These are phyloP conservation scores for Melocanna baccifera DNA, from an alignment of 176 grass and related monocot genomes.

Conservation along the genomic window DNA sequence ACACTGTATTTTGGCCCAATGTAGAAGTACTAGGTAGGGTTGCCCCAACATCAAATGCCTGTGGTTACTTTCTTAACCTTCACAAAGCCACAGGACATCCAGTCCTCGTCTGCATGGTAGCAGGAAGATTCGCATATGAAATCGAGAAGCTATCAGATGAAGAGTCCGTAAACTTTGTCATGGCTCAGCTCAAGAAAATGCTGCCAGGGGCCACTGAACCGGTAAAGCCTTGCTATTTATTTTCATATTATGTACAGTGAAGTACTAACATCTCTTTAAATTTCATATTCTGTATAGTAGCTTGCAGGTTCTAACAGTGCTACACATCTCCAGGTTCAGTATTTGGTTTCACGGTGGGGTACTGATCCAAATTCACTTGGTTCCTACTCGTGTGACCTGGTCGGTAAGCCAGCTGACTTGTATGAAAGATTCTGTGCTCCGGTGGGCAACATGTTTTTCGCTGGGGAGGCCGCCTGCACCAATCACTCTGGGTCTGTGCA, in stretches of 20 bases:
- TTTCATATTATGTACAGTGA: neutral
- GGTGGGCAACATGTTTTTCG: slow-evolving; percentile 90
- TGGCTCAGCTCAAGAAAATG: slow-evolving; percentile 82
- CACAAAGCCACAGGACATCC: slow-evolving; percentile 90
- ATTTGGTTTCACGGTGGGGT: slow-evolving; percentile 91
- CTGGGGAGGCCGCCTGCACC: slow-evolving; percentile 83
- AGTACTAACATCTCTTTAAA: neutral
- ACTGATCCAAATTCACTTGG: slow-evolving; percentile 79
- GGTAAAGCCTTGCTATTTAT: slow-evolving; percentile 27
- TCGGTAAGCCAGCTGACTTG: slow-evolving; percentile 86
- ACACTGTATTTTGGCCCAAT: slow-evolving; percentile 87
- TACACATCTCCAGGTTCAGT: slow-evolving; percentile 53
- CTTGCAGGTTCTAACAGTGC: neutral
- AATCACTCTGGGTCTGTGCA: slow-evolving; percentile 94
- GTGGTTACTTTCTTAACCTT: slow-evolving; percentile 97
- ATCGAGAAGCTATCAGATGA: slow-evolving; percentile 86
- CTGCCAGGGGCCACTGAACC: slow-evolving; percentile 74
- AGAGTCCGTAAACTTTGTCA: slow-evolving; percentile 73
- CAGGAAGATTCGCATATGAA: slow-evolving; percentile 80
- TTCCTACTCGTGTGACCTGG: slow-evolving; percentile 88
- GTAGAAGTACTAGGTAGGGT: slow-evolving; percentile 85
- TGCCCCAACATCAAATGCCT: slow-evolving; percentile 67
- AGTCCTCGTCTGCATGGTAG: slow-evolving; percentile 95
- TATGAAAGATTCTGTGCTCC: slow-evolving; percentile 91
- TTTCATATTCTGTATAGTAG: neutral